A percentile compares a stretch with the other conserved stretches of the same genome.
phyloP scores from a whole-genome alignment of 2,329 filamentous ascomycete genomes.

The Nigrospora sphaerica region DNA sequence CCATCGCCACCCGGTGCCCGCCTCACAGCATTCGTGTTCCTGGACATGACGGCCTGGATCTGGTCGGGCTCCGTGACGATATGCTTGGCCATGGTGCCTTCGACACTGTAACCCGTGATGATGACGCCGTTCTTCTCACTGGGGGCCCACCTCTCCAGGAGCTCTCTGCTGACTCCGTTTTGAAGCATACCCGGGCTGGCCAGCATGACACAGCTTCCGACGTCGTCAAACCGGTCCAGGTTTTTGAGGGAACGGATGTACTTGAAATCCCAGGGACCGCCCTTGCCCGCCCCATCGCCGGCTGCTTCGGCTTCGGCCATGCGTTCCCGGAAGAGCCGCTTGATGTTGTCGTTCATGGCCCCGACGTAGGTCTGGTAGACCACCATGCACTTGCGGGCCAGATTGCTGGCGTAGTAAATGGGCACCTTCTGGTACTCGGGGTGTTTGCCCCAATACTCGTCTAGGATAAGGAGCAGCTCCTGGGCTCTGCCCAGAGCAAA shows the following conservation, averaged over 20 bases:
- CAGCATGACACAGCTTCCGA: slow-evolving; percentile 93
- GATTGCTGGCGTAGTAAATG: slow-evolving; percentile 95
- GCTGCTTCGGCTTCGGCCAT: slow-evolving; percentile 85
- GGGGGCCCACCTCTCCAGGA: slow-evolving; percentile 92
- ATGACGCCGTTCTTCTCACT: slow-evolving; percentile 97
- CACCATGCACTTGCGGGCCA: slow-evolving; percentile 95
- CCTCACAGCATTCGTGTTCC: slow-evolving; percentile 56
- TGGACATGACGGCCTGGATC: slow-evolving; percentile 88
- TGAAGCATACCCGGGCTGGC: slow-evolving; percentile 98
- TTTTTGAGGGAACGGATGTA: slow-evolving; percentile 89
- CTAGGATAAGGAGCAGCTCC: slow-evolving; percentile 86
- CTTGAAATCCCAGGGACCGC: slow-evolving; percentile 93
- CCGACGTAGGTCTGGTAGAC: slow-evolving; percentile 98
- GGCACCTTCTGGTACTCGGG: slow-evolving; percentile 81
- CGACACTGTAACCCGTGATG: slow-evolving; percentile 96
- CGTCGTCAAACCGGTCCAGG: slow-evolving; percentile 90
- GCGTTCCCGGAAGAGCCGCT: slow-evolving; percentile 83
- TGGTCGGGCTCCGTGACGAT: slow-evolving; percentile 92
- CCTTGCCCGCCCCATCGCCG: slow-evolving; percentile 66
- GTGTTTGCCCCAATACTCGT: slow-evolving; percentile 94
- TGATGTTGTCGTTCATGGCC: slow-evolving; percentile 99
- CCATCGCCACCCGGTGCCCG: slow-evolving; percentile 59
- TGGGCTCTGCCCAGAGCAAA: slow-evolving; percentile 92
- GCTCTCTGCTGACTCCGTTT: slow-evolving; percentile 85
- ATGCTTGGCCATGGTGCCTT: slow-evolving; percentile 96